These are phyloP conservation scores for Lathyrus sativus DNA, from an alignment of 306 rosid species.

Conservation along the genomic window DNA sequence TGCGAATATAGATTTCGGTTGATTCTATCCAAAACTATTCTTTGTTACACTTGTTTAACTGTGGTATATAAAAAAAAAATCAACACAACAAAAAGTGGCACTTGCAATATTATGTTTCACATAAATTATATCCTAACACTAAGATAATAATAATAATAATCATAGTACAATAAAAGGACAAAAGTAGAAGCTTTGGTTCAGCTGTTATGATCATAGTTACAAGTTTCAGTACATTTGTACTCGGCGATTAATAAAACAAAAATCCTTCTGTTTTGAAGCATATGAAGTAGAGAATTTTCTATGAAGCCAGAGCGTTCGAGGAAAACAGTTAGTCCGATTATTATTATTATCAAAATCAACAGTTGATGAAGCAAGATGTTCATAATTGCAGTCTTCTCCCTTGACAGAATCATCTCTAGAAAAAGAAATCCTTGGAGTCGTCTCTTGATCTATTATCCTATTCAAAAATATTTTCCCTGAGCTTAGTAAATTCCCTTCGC, in stretches of 20 bases:
- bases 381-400: slow-evolving; percentile 44
- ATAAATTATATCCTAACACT: slow-evolving; percentile 2
- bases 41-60: too few relatives aligned
- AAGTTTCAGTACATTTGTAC: slow-evolving; percentile 47
- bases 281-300: slow-evolving; percentile 46
- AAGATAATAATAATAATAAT: background rate
- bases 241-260: slow-evolving; percentile 44
- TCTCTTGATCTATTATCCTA: slow-evolving; percentile 44
- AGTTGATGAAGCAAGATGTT: slow-evolving; percentile 42
- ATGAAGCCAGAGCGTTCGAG: slow-evolving; percentile 51
- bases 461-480: slow-evolving; percentile 50
- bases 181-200: slow-evolving; percentile 36
- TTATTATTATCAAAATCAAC: slow-evolving; percentile 42
- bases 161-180: slow-evolving; percentile 2
- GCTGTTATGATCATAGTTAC: slow-evolving; percentile 30
- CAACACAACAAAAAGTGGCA: background rate
- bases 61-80: too few relatives aligned
- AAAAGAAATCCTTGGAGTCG: slow-evolving; percentile 42
- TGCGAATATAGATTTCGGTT: too few relatives aligned
- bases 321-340: slow-evolving; percentile 58
- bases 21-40: too few relatives aligned
- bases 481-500: slow-evolving; percentile 64
- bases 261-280: slow-evolving; percentile 45
- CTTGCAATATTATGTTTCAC: background rate
- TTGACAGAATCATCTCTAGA: slow-evolving; percentile 49